Evolutionary conservation across 2,329 filamentous ascomycete species (phyloP).

Genomic region (Fusarium nygamai): DNA sequence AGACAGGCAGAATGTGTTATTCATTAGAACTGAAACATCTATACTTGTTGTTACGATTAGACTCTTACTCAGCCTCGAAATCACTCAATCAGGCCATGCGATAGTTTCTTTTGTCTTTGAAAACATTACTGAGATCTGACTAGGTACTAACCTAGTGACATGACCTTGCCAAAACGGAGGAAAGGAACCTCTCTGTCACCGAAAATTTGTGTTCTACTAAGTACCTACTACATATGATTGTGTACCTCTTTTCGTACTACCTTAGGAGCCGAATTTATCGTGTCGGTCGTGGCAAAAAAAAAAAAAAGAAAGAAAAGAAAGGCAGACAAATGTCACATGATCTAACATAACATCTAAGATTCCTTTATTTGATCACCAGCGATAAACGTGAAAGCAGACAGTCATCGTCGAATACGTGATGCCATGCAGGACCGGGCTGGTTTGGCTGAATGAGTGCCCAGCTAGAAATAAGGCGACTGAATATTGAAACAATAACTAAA

Average conservation of each 20-base stretch:
- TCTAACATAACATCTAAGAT: neutral
- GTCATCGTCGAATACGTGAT: neutral
- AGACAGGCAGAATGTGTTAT: neutral
- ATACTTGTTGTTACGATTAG: conserved; percentile 2
- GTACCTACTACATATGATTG: neutral
- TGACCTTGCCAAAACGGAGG: neutral
- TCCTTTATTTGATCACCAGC: neutral
- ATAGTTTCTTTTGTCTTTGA: neutral
- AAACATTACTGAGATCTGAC: neutral
- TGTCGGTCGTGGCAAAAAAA: neutral
- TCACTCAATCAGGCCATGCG: conserved; percentile 1
- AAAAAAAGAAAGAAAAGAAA: neutral
- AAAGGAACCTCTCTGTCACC: neutral
- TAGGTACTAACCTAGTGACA: neutral
- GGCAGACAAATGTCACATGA: neutral
- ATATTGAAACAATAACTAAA: neutral
- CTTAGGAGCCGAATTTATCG: neutral
- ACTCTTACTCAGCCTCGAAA: neutral
- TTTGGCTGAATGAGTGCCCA: neutral
- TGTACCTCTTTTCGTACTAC: neutral
- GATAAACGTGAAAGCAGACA: neutral
- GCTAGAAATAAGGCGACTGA: neutral
- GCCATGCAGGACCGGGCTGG: conserved; percentile 1
- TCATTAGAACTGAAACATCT: neutral
- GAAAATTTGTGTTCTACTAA: neutral